Evolutionary conservation across 2,329 filamentous ascomycete species (phyloP).

Genomic region (Coniella lustricola): DNA sequence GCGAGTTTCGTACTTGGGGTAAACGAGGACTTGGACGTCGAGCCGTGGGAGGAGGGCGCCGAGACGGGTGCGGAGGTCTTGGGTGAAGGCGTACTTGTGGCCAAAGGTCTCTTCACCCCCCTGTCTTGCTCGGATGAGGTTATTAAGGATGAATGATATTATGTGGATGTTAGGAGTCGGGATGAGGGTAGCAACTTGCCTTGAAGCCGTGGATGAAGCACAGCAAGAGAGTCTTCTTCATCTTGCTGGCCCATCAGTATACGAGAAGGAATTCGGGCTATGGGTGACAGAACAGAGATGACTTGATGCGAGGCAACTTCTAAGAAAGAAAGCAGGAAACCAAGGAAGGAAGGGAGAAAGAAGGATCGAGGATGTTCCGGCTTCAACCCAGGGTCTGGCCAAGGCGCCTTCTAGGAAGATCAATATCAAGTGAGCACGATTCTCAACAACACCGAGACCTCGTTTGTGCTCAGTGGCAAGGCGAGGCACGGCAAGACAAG

Average conservation of each 20-base stretch:
- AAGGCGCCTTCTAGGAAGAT: too few species aligned
- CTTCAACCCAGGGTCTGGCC: background rate
- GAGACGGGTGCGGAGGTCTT: slow-evolving; percentile 59
- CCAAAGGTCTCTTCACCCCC: slow-evolving; percentile 75
- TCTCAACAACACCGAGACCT: too few species aligned
- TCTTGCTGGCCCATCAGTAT: slow-evolving; percentile 34
- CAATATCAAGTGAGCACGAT: too few species aligned
- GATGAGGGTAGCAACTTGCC: slow-evolving; percentile 31
- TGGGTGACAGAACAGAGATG: too few species aligned
- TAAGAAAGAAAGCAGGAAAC: too few species aligned
- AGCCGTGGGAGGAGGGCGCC: slow-evolving; percentile 61
- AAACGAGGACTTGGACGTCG: slow-evolving; percentile 61
- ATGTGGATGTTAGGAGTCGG: background rate
- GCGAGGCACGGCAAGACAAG: too few species aligned
- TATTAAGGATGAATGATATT: background rate
- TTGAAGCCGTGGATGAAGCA: slow-evolving; percentile 90
- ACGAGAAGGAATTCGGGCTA: background rate
- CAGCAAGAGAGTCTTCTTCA: slow-evolving; percentile 73
- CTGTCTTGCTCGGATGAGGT: slow-evolving; percentile 29
- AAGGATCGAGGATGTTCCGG: background rate
- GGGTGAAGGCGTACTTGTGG: slow-evolving; percentile 57
- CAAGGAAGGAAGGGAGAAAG: background rate
- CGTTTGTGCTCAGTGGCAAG: too few species aligned
- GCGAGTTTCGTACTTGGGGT: slow-evolving; percentile 75
- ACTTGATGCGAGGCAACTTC: too few species aligned